Evolutionary conservation across 305 asterid genomes (phyloP).

Genomic region (Caryopteris hybrid): DNA sequence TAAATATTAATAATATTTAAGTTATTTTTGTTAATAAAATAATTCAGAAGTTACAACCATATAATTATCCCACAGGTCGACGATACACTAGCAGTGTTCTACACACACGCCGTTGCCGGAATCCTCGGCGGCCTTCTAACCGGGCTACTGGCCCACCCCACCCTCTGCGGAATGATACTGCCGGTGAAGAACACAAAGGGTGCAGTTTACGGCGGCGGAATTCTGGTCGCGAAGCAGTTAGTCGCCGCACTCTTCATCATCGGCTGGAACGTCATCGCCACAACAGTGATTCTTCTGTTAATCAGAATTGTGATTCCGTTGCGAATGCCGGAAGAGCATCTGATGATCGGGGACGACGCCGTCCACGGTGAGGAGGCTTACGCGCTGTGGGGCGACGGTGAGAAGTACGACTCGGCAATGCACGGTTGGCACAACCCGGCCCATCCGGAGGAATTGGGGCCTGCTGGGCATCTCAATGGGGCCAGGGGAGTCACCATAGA

Average conservation of each 20-base stretch:
- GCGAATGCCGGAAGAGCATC: constrained; percentile 74
- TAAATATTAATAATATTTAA: too few species aligned
- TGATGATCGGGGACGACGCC: constrained; percentile 79
- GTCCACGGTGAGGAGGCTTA: constrained; percentile 87
- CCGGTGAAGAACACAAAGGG: constrained; percentile 63
- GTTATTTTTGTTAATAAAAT: too few species aligned
- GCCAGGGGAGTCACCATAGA: constrained; percentile 75
- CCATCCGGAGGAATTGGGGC: constrained; percentile 32
- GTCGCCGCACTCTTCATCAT: constrained; percentile 61
- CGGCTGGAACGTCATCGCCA: constrained; percentile 59
- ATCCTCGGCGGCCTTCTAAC: constrained; percentile 70
- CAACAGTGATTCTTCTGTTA: constrained; percentile 47
- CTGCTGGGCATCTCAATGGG: constrained; percentile 33
- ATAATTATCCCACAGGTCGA: constrained; percentile 71
- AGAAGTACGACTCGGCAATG: constrained; percentile 52
- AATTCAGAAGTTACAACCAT: too few species aligned
- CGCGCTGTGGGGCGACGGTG: constrained; percentile 92
- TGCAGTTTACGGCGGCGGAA: constrained; percentile 59
- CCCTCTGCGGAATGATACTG: constrained; percentile 51
- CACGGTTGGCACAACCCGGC: constrained; percentile 54
- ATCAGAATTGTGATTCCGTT: constrained; percentile 50
- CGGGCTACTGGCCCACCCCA: constrained; percentile 62
- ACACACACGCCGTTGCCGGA: constrained; percentile 80
- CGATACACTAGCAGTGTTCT: constrained; percentile 72
- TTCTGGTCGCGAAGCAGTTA: constrained; percentile 47